Percentiles rank a stretch among this genome's conserved stretches.
Evolutionary conservation across 169 alveolate species (phyloP).

Genomic region (Plasmodium malariae): DNA sequence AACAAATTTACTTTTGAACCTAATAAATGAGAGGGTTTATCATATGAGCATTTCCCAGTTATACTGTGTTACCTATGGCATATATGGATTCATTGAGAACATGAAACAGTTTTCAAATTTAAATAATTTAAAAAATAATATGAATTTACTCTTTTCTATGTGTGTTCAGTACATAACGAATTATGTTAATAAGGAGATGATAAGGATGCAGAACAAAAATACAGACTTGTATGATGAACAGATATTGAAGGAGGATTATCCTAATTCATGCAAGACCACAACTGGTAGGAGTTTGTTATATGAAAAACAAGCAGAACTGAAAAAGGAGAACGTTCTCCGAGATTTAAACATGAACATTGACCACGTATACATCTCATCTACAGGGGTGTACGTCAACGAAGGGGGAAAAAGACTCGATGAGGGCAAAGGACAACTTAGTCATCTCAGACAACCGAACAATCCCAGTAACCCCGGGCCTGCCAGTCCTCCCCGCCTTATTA

Average conservation of each 20-base stretch:
- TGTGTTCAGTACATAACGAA: constrained; percentile 25
- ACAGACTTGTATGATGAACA: neutral
- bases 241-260: neutral
- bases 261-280: neutral
- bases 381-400: constrained; percentile 2
- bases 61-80: constrained; percentile 22
- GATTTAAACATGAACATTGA: constrained; percentile 59
- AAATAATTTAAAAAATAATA: constrained; percentile 33
- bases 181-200: constrained; percentile 9
- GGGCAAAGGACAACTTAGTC: no score
- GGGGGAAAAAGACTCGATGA: neutral
- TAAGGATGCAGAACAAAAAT: neutral
- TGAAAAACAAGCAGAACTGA: neutral
- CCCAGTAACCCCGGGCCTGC: no score
- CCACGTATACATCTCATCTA: constrained; percentile 33
- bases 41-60: constrained; percentile 16
- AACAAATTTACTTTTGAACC: constrained; percentile 25
- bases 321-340: neutral
- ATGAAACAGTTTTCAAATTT: constrained; percentile 61
- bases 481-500: no score
- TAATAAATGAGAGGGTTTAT: constrained; percentile 21
- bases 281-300: neutral
- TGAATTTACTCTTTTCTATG: constrained; percentile 66
- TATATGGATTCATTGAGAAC: constrained; percentile 66
- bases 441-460: no score